Evolutionary conservation across 164 flowering plant species (phyloP).

Genomic region (Brasenia schreberi): DNA sequence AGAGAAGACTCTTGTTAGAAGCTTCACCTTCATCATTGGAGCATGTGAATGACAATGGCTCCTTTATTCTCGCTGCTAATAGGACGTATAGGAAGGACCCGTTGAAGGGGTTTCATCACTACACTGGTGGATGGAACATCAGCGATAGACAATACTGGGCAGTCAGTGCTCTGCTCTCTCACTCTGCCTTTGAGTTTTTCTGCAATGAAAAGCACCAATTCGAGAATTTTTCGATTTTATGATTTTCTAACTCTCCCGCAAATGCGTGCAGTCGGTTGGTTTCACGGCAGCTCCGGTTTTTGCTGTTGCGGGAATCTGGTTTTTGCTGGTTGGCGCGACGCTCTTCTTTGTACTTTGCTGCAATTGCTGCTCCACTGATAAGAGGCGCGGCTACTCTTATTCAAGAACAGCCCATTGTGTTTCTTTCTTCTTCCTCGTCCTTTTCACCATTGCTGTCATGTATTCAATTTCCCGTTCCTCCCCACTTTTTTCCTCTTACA

Average conservation of each 20-base stretch:
- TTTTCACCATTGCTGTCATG: slow-evolving; percentile 78
- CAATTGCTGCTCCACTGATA: slow-evolving; percentile 42
- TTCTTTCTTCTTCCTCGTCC: slow-evolving; percentile 56
- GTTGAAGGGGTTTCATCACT: slow-evolving; percentile 18
- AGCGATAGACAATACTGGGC: slow-evolving; percentile 26
- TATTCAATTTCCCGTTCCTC: slow-evolving; percentile 12
- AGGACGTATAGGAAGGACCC: slow-evolving; percentile 41
- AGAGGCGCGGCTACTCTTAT: slow-evolving; percentile 45
- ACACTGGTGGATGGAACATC: slow-evolving; percentile 44
- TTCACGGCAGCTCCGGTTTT: slow-evolving; percentile 70
- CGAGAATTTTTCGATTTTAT: neutral
- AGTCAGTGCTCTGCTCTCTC: slow-evolving; percentile 19
- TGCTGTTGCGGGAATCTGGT: slow-evolving; percentile 50
- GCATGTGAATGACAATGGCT: slow-evolving; percentile 2
- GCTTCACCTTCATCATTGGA: slow-evolving; percentile 1
- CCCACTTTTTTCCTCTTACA: neutral
- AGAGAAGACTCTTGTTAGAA: neutral
- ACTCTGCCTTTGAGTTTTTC: neutral
- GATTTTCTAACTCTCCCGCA: neutral
- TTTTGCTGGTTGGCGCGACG: slow-evolving; percentile 47
- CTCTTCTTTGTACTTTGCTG: slow-evolving; percentile 35
- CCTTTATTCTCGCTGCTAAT: slow-evolving; percentile 26
- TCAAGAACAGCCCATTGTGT: slow-evolving; percentile 59
- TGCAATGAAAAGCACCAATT: neutral
- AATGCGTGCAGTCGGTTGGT: slow-evolving; percentile 60